Percentiles rank a stretch among this genome's conserved stretches.
Conservation (phyloP, 1,139 yeast species). For the Candida tunisiensis region DNA sequence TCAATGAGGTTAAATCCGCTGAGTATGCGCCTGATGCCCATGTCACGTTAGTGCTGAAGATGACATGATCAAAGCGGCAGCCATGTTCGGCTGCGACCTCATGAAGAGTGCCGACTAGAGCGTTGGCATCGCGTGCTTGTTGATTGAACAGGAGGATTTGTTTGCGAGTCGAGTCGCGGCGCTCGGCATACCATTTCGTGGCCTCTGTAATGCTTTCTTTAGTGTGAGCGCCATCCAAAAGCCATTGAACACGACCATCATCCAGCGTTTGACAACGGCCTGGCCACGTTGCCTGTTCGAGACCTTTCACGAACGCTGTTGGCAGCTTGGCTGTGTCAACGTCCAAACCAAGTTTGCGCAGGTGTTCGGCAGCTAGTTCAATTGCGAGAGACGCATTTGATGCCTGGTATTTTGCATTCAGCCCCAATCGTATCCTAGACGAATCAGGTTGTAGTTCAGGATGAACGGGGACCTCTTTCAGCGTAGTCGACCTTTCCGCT, state of each 20-base stretch:
- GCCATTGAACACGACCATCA: slow-evolving; percentile 47
- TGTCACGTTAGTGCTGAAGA: slow-evolving; percentile 84
- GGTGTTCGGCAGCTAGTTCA: slow-evolving; percentile 49
- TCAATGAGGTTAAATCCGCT: slow-evolving; percentile 71
- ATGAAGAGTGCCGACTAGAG: slow-evolving; percentile 38
- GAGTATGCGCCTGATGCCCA: slow-evolving; percentile 74
- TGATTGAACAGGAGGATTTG: slow-evolving; percentile 65
- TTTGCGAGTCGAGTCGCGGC: slow-evolving; percentile 16
- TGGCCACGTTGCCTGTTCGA: slow-evolving; percentile 67
- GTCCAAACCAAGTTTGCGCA: slow-evolving; percentile 17
- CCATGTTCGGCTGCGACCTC: slow-evolving; percentile 19
- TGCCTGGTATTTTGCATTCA: slow-evolving; percentile 75
- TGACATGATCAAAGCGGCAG: slow-evolving; percentile 48
- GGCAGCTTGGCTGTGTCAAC: slow-evolving; percentile 30
- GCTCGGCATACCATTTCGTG: slow-evolving; percentile 63
- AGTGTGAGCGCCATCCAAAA: slow-evolving; percentile 93
- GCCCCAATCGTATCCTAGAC: slow-evolving; percentile 36
- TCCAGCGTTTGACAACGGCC: slow-evolving; percentile 78
- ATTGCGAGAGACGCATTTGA: slow-evolving; percentile 82
- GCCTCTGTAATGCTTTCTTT: slow-evolving; percentile 71
- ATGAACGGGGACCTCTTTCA: slow-evolving; percentile 34
- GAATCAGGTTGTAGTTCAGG: too few relatives aligned
- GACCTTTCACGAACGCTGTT: slow-evolving; percentile 40
- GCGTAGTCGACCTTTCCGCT: slow-evolving; percentile 34
- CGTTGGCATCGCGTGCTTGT: slow-evolving; percentile 76